Conservation (phyloP, 495 filamentous ascomycete species). For the Margaritispora aquatica region DNA sequence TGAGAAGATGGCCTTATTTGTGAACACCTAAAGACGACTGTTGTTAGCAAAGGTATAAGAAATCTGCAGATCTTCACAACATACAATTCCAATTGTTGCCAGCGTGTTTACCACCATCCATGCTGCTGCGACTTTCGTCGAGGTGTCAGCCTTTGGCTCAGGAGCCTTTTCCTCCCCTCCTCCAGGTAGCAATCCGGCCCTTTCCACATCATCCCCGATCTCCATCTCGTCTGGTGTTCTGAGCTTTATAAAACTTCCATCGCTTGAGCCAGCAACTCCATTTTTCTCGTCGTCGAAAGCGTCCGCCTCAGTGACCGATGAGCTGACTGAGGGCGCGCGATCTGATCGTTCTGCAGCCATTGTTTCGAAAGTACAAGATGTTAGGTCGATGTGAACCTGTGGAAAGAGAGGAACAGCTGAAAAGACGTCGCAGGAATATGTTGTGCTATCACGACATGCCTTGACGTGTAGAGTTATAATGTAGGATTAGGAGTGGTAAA, state of each 20-base stretch:
- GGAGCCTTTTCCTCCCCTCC: slow-evolving; percentile 11
- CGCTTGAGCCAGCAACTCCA: background rate
- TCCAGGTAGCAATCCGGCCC: slow-evolving; percentile 14
- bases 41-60: background rate
- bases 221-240: slow-evolving; percentile 16
- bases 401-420: background rate
- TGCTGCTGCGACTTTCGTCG: slow-evolving; percentile 29
- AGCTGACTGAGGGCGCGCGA: slow-evolving; percentile 29
- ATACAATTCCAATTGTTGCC: slow-evolving; percentile 56
- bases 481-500: background rate
- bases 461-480: background rate
- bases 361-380: background rate
- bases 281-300: slow-evolving; percentile 16
- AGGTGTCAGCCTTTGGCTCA: slow-evolving; percentile 1
- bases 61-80: slow-evolving; percentile 10
- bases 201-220: slow-evolving; percentile 21
- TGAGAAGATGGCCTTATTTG: slow-evolving; percentile 70
- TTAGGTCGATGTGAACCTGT: background rate
- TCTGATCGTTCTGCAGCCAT: slow-evolving; percentile 21
- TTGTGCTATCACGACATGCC: background rate
- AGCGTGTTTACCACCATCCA: slow-evolving; percentile 56
- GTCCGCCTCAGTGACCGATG: slow-evolving; percentile 30
- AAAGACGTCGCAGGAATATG: background rate
- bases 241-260: slow-evolving; percentile 15
- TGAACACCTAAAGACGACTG: slow-evolving; percentile 54